Base-by-base conservation (phyloP, 768 basidiomycete species). In the Aureoboletus auriporus region DNA sequence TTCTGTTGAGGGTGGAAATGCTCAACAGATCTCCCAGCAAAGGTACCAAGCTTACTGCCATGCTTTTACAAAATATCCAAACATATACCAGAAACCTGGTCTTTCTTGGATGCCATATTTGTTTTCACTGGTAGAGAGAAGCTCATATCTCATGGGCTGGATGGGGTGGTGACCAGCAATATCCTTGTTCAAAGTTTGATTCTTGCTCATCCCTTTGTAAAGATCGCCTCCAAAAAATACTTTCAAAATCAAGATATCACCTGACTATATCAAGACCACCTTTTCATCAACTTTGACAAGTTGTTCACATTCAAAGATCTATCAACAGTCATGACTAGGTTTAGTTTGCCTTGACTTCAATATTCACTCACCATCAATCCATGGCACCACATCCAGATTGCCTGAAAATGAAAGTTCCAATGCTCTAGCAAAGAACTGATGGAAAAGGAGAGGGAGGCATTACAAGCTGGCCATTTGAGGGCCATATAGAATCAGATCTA, bases 211-310 rank as follows among this genome's bases (percentile, higher is more conserved):
- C 46, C 43, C 0, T 50, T 56, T 23, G 53, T 53, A 10, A 12
- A 50, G 4, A 8, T 55, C 1, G 42, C 41, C 1, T 35, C 48
- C 2, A 35, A 20, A 1, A 6, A 33, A 0, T 53, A 45, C 20
- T 53, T 53, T 37, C 0, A 26, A 7, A 0, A 39, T 1, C 0
- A 29, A 0, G 3, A 1, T 1, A 29, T 50, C 8, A 10, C n/a
- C 0, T 6, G 45, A 0, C 41, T 40, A 0, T 66, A 66, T 31
- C 13, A 35, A 0, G 41, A 56, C 0, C 49, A 41, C 1, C 7
- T 64, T 0, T 63, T 66, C 36, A 46, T 66, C 26, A 56, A 63
- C 48, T 45, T 47, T 11, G 39, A 49, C 5, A 1, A 11, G 0
- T 3, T 5, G 5, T 53, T 50, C n/a, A 45, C 49, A 0, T 10